Evolutionary conservation across 208 protist genomes (phyloP).

Genomic region (Leishmania guyanensis): DNA sequence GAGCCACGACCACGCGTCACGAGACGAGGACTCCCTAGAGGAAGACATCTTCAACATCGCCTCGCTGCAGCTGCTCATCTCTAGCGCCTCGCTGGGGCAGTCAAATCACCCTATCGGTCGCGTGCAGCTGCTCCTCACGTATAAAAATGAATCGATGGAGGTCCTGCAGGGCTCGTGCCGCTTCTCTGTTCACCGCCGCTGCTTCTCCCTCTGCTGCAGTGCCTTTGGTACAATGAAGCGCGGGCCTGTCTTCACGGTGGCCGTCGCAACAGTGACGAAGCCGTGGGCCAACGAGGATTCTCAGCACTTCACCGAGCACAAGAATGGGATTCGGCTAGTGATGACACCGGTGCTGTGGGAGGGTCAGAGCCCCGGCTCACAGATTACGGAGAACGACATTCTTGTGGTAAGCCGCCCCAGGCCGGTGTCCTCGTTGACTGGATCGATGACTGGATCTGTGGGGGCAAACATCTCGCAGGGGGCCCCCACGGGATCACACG

Average conservation of each 20-base stretch:
- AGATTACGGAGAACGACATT: constrained; percentile 64
- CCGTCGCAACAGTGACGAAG: constrained; percentile 48
- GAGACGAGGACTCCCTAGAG: constrained; percentile 19
- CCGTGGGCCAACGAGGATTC: constrained; percentile 54
- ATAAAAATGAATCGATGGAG: constrained; percentile 65
- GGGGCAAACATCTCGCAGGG: not conserved
- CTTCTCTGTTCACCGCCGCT: constrained; percentile 55
- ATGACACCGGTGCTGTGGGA: constrained; percentile 69
- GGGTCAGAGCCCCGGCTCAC: constrained; percentile 45
- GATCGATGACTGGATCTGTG: not conserved
- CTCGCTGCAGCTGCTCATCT: constrained; percentile 48
- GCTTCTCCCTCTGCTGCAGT: constrained; percentile 67
- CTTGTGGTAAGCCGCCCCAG: constrained; percentile 54
- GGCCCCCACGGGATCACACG: not conserved
- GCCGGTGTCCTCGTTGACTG: constrained; percentile 1
- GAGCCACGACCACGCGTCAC: not conserved
- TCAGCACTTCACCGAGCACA: constrained; percentile 53
- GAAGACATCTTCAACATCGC: constrained; percentile 42
- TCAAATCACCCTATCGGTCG: constrained; percentile 65
- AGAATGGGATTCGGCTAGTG: constrained; percentile 57
- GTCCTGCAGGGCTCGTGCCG: constrained; percentile 68
- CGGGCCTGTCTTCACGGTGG: constrained; percentile 69
- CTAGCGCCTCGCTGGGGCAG: constrained; percentile 61
- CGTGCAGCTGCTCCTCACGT: constrained; percentile 62
- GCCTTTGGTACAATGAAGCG: constrained; percentile 42